phyloP scores from a whole-genome alignment of 2,329 filamentous ascomycete species.

The Parasarocladium wereldwijsianum region DNA sequence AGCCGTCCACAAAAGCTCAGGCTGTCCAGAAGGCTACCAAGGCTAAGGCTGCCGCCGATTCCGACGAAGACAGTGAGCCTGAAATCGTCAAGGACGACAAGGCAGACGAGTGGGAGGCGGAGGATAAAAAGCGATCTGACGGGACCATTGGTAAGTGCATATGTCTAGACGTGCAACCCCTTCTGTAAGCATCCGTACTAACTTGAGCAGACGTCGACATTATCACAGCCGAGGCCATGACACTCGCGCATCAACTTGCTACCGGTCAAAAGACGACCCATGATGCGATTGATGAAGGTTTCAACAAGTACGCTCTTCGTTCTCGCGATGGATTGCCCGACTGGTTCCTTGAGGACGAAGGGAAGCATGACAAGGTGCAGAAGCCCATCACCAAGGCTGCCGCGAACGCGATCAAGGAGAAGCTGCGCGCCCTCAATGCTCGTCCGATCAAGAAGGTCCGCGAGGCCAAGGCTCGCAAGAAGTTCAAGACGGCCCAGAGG shows the following conservation, averaged over 20 bases:
- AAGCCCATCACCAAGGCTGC: constrained; percentile 87
- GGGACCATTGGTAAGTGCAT: constrained; percentile 40
- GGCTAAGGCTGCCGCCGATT: constrained; percentile 8
- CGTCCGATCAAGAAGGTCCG: constrained; percentile 98
- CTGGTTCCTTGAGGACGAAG: constrained; percentile 95
- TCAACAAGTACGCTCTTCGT: constrained; percentile 85
- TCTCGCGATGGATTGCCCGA: constrained; percentile 86
- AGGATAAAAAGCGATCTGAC: constrained; percentile 46
- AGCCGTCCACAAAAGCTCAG: constrained; percentile 11
- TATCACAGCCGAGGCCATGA: constrained; percentile 99
- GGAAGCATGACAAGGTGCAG: constrained; percentile 65
- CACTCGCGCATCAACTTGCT: constrained; percentile 80
- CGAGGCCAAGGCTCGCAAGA: constrained; percentile 93
- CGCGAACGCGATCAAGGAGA: constrained; percentile 85
- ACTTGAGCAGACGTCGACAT: constrained; percentile 69
- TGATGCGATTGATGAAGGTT: constrained; percentile 78
- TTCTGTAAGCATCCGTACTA: constrained; percentile 9
- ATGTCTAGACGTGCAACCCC: constrained; percentile 4
- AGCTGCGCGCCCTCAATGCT: constrained; percentile 81
- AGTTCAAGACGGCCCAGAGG: constrained; percentile 80
- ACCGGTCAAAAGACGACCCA: constrained; percentile 67
- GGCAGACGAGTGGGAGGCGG: constrained; percentile 48
- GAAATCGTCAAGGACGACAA: constrained; percentile 44
- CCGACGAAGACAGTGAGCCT: constrained; percentile 35
- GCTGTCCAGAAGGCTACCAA: constrained; percentile 11